phyloP scores from a whole-genome alignment of 495 filamentous ascomycete genomes.

The Margaritispora aquatica region DNA sequence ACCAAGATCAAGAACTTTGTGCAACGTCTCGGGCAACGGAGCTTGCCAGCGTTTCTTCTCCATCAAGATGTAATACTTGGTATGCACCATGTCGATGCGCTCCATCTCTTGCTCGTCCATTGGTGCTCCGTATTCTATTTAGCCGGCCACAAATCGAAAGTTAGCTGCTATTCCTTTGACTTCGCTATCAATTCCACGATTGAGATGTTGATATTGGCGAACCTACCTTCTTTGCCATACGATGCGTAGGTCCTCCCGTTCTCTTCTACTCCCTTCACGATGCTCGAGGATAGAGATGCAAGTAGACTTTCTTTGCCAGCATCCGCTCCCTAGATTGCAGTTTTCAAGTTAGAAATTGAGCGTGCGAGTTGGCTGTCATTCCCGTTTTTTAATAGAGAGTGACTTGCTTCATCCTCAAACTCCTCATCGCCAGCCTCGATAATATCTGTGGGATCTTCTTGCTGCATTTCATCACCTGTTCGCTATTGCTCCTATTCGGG shows the following conservation, averaged over 20 bases:
- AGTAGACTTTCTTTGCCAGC: constrained; percentile 12
- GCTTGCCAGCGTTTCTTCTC: constrained; percentile 39
- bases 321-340: not conserved
- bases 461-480: too few relatives aligned
- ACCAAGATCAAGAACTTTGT: constrained; percentile 53
- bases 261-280: constrained; percentile 11
- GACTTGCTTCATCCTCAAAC: too few relatives aligned
- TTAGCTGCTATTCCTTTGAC: too few relatives aligned
- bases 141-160: too few relatives aligned
- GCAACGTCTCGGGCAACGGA: constrained; percentile 31
- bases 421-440: too few relatives aligned
- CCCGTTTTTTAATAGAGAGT: too few relatives aligned
- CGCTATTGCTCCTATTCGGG: too few relatives aligned
- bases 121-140: constrained; percentile 17
- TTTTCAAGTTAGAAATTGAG: not conserved
- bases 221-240: constrained; percentile 11
- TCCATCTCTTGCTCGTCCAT: constrained; percentile 22
- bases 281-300: constrained; percentile 1
- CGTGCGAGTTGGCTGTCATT: too few relatives aligned
- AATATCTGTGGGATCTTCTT: too few relatives aligned
- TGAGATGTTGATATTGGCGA: not conserved
- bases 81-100: constrained; percentile 20
- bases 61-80: constrained; percentile 6
- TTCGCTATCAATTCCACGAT: not conserved
- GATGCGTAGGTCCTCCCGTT: constrained; percentile 17